A percentile compares a stretch with the other conserved stretches of the same genome.
These are phyloP conservation scores for Salix purpurea DNA, from an alignment of 345 rosid genomes.

Conservation along the genomic window DNA sequence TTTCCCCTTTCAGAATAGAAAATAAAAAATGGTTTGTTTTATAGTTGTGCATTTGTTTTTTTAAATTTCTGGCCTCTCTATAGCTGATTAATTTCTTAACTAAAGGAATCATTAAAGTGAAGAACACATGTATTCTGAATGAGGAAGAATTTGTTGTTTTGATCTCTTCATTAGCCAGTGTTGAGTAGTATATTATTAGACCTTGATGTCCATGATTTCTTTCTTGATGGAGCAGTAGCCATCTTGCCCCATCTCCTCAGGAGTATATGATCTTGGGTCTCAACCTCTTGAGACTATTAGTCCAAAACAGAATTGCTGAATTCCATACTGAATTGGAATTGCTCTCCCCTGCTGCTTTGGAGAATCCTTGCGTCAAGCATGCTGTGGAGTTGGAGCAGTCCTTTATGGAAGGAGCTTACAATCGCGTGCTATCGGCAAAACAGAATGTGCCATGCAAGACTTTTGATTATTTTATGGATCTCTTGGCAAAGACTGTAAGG, in stretches of 20 bases:
- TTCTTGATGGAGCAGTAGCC: constrained; percentile 43
- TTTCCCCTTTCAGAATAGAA: background rate
- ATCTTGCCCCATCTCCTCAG: constrained; percentile 66
- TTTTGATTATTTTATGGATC: constrained; percentile 94
- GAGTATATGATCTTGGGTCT: constrained; percentile 89
- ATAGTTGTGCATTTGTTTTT: background rate
- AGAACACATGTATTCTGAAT: background rate
- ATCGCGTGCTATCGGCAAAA: constrained; percentile 87
- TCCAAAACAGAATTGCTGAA: constrained; percentile 94
- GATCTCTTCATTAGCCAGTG: background rate
- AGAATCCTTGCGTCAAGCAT: constrained; percentile 84
- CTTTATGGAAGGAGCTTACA: constrained; percentile 97
- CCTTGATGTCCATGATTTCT: background rate
- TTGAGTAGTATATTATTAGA: background rate
- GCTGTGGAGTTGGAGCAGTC: constrained; percentile 99
- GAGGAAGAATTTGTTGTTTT: background rate
- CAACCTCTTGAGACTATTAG: constrained; percentile 87
- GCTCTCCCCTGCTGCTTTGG: constrained; percentile 70
- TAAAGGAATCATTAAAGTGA: background rate
- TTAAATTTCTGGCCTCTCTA: background rate
- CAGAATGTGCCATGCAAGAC: constrained; percentile 83
- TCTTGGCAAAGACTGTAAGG: constrained; percentile 98
- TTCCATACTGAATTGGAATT: constrained; percentile 92
- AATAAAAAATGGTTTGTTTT: background rate
- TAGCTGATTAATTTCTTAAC: background rate